phyloP scores from a whole-genome alignment of 768 basidiomycete species.

The Boletus rufocinnamomeus region DNA sequence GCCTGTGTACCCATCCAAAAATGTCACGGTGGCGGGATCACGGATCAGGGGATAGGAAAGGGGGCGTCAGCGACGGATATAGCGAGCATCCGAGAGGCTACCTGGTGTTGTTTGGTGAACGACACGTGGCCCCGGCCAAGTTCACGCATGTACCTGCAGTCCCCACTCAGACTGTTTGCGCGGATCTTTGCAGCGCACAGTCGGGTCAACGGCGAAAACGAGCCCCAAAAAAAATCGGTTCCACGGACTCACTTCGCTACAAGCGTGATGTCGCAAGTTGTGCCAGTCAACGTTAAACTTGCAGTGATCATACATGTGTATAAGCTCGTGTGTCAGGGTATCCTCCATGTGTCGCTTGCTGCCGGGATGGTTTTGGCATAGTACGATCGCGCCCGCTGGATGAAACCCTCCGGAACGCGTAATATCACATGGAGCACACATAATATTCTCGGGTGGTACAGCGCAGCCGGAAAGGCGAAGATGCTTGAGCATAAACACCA shows the following conservation, averaged over 20 bases:
- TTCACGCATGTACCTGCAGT: constrained; percentile 87
- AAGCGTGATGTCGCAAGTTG: constrained; percentile 92
- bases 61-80: constrained; percentile 15
- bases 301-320: constrained; percentile 96
- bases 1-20: constrained; percentile 47
- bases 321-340: constrained; percentile 88
- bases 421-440: constrained; percentile 82
- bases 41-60: constrained; percentile 8
- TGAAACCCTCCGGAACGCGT: constrained; percentile 83
- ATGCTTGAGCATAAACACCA: constrained; percentile 92
- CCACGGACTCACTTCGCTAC: constrained; percentile 77
- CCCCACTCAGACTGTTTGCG: constrained; percentile 91
- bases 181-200: constrained; percentile 69
- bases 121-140: constrained; percentile 70
- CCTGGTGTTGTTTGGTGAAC: constrained; percentile 95
- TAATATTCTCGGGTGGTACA: constrained; percentile 69
- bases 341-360: constrained; percentile 89
- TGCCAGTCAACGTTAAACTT: constrained; percentile 92
- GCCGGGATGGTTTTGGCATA: constrained; percentile 85
- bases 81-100: constrained; percentile 32
- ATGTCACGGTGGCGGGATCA: constrained; percentile 1
- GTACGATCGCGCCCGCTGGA: constrained; percentile 72
- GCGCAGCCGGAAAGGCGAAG: constrained; percentile 73
- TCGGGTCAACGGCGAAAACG: neutral
- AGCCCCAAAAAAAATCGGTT: neutral